Evolutionary conservation across 176 grass and related monocot genomes (phyloP), one percentile per base, ranked within the genome.

Genomic region (Aegilops sharonensis): DNA sequence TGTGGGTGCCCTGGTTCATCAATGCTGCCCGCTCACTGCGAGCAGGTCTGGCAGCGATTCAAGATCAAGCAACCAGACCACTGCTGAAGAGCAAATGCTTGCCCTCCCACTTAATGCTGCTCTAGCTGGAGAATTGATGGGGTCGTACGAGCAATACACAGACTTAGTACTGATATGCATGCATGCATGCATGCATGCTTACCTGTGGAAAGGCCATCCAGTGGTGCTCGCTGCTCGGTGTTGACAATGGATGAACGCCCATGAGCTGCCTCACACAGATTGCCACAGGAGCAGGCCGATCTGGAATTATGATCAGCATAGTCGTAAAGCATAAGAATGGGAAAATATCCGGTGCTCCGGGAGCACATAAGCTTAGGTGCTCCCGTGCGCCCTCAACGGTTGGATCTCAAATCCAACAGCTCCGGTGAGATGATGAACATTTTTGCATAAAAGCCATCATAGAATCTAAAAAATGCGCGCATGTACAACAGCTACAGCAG

Each of bases 91-190:
- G 68, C 27, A 87, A 87, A 87, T 79, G 43, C 65, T 59, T 50
- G 47, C 13, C 4, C 10, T 50, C 47, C 13, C 47, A 15, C 47
- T 52, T 36, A 87, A 87, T 79, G 43, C 79, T 32, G 21, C 20
- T 29, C 79, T 59, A 79, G 84, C 84, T 87, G 80, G 73, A 87
- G 85, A 87, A 87, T 59, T 72, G 60, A 79, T 75, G 78, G 72
- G 72, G 70, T 37, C 34, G 50, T 65, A 84, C 67, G 29, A 68
- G 65, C 9, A 15, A 82, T 86, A 23, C 20, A 82, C 37, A 14
- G 59, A 8, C 20, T 27, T 60, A 0, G 52, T 57, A 57, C 24
- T 24, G 47, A 75, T 83, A 83, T 27, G 82, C 20, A 47, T 48
- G 71, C 47, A 83, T 27, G 82, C 20, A 47, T 48, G 71, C 47